Base-by-base conservation (phyloP, 805 yeast genomes). In the Spathaspora sp. region DNA sequence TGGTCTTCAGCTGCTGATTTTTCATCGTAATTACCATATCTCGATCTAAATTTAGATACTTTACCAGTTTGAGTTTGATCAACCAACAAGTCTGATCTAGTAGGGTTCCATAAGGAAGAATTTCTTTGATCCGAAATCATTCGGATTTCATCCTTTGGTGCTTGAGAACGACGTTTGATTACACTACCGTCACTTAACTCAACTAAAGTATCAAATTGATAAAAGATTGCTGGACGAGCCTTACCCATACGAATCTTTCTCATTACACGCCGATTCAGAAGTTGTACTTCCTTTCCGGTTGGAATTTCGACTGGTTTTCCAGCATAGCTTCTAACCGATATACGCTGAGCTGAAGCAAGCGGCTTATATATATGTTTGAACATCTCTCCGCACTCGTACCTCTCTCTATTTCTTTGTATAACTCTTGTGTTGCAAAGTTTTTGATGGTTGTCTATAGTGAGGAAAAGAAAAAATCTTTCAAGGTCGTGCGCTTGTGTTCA, bases 181-280 rank as follows among this genome's bases (percentile, higher is more conserved):
- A 96, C 96, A 29, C 97, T 87, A 1, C 99, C 99, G 66, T 94
- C 99, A 57, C 96, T 86, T 52, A 92, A 78, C 69, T 93, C 96
- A n/a, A 94, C 92, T 38, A 79, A 70, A 31, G 92, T 87, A 57
- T 93, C 91, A 66, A 94, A 94, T 67, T 89, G 89, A 72, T 93
- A 81, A 69, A 89, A 92, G 42, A 94, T 87, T 32, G 97, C 91
- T 1, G 98, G 97, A 69, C 97, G 82, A 16, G 97, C 91, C 66
- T 87, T 87, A 51, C 97, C 97, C 51, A 85, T 69, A 54, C 74
- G 69, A 60, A 88, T 86, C 66, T 82, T 86, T 65, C 81, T 85
- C 69, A 80, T 66, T 48, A 89, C 90, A 71, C 93, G 80, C 62
- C 76, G 66, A 52, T 61, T 66, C 46, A 77, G 73, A 45, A 75